Evolutionary conservation across 176 grass and related monocot species (phyloP).

Genomic region (Areca catechu): DNA sequence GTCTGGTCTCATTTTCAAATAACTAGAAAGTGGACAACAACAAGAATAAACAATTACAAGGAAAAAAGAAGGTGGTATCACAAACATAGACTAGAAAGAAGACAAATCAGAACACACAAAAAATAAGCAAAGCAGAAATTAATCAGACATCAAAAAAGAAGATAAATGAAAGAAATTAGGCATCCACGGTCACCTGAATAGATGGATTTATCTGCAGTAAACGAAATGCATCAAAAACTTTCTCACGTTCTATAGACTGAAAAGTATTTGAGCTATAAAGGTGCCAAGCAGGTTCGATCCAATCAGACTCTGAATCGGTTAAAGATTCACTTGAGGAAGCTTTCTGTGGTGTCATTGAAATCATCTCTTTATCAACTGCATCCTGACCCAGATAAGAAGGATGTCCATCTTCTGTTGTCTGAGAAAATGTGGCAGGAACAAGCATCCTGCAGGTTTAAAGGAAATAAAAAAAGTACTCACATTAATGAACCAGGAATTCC

Average conservation of each 20-base stretch:
- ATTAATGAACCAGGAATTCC: neutral
- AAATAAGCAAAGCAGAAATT: too few species aligned
- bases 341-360: constrained; percentile 2
- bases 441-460: constrained; percentile 18
- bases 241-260: constrained; percentile 34
- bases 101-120: too few species aligned
- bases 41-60: too few species aligned
- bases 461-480: neutral
- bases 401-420: constrained; percentile 3
- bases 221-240: constrained; percentile 56
- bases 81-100: too few species aligned
- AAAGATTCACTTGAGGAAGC: constrained; percentile 34
- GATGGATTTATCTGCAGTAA: constrained; percentile 38
- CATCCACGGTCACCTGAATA: constrained; percentile 48
- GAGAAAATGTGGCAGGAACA: constrained; percentile 6
- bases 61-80: too few species aligned
- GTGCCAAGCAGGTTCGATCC: constrained; percentile 42
- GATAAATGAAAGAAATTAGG: too few species aligned
- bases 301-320: constrained; percentile 36
- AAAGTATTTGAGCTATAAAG: constrained; percentile 35
- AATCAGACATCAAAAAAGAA: too few species aligned
- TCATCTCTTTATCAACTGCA: constrained; percentile 13
- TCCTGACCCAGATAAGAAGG: constrained; percentile 5
- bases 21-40: too few species aligned
- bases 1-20: too few species aligned